Conservation (phyloP, 345 rosid genomes). For the Arabidopsis thaliana region DNA sequence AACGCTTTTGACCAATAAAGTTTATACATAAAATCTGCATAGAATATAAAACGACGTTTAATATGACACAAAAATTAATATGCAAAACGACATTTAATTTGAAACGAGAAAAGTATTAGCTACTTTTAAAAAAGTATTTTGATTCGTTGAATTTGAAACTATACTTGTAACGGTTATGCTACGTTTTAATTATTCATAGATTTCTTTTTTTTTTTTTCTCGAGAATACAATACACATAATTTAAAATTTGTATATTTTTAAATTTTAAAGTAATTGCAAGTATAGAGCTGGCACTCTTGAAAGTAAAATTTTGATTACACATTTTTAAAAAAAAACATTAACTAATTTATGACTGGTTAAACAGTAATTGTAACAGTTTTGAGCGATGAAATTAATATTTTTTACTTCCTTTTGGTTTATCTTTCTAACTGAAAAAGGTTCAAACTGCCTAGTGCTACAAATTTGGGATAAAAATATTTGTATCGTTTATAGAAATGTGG, state of each 20-base stretch:
- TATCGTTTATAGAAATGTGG: too few species aligned
- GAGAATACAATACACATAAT: not conserved
- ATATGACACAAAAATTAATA: too few species aligned
- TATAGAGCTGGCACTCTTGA: not conserved
- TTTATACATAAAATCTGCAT: too few species aligned
- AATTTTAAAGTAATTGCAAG: constrained; percentile 18
- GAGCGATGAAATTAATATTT: not conserved
- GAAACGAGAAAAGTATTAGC: too few species aligned
- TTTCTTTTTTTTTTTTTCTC: not conserved
- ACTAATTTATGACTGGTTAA: too few species aligned
- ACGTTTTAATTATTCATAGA: not conserved
- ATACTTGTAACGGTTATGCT: not conserved
- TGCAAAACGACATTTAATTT: too few species aligned
- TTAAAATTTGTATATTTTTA: not conserved
- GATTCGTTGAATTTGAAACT: not conserved
- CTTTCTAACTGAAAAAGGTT: not conserved
- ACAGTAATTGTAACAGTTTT: not conserved
- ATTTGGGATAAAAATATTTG: not conserved
- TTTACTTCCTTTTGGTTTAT: not conserved
- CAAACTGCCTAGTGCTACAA: constrained; percentile 1
- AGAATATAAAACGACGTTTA: too few species aligned
- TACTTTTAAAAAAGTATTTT: too few species aligned
- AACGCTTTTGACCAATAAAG: too few species aligned
- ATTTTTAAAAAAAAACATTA: too few species aligned
- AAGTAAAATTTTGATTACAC: too few species aligned